These are phyloP conservation scores for Entomortierella lignicola DNA, from an alignment of 192 early-diverging fungal species.

Conservation along the genomic window DNA sequence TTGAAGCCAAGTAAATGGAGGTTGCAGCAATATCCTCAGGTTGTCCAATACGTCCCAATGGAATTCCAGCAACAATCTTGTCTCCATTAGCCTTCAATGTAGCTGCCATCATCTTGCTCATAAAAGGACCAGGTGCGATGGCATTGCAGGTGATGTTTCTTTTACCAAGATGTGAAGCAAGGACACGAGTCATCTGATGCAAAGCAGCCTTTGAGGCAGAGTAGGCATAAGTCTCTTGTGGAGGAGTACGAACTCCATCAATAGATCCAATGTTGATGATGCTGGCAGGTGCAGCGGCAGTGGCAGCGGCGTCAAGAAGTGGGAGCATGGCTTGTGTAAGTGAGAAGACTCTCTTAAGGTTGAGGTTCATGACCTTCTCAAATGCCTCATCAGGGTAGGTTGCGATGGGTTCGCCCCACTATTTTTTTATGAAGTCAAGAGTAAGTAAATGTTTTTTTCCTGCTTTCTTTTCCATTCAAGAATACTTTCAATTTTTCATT, in stretches of 20 bases:
- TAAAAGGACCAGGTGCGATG: constrained; percentile 79
- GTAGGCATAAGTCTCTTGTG: constrained; percentile 75
- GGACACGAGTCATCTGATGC: constrained; percentile 76
- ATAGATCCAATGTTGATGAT: constrained; percentile 95
- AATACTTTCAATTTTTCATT: background rate
- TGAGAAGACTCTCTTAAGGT: constrained; percentile 84
- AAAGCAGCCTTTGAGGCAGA: constrained; percentile 83
- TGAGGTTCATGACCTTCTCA: constrained; percentile 86
- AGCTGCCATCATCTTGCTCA: constrained; percentile 82
- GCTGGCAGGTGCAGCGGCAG: constrained; percentile 66
- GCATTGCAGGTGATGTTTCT: constrained; percentile 73
- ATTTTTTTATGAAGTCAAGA: background rate
- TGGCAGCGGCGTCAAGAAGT: constrained; percentile 70
- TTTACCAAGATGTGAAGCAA: constrained; percentile 72
- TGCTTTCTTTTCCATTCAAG: background rate
- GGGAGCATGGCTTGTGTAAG: constrained; percentile 83
- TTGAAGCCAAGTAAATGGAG: constrained; percentile 79
- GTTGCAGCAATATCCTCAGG: constrained; percentile 90
- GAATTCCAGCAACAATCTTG: constrained; percentile 64
- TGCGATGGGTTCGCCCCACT: constrained; percentile 64
- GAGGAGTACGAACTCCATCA: constrained; percentile 68
- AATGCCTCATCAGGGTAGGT: constrained; percentile 72
- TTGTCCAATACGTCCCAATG: constrained; percentile 81
- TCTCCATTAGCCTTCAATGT: constrained; percentile 67
- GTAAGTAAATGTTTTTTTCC: background rate